Evolutionary conservation across 2,329 filamentous ascomycete species (phyloP).

Genomic region (Xylaria sp.): DNA sequence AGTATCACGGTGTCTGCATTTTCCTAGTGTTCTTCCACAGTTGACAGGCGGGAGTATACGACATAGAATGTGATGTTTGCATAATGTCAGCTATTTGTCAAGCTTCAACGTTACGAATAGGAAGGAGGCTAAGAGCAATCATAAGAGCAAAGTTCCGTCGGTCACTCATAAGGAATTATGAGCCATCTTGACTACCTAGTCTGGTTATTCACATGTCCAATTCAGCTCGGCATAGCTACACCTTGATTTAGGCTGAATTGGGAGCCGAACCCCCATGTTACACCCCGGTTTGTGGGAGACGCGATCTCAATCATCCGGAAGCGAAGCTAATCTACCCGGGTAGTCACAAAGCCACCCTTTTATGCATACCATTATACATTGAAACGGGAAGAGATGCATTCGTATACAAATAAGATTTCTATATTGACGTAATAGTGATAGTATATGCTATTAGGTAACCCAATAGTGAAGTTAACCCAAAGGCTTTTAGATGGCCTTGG

Average conservation of each 20-base stretch:
- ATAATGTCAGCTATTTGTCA: constrained; percentile 6
- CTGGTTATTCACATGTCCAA: background rate
- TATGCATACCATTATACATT: background rate
- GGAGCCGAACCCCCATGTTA: constrained; percentile 9
- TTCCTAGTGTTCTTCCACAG: background rate
- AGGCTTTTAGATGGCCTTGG: background rate
- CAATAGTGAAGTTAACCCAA: background rate
- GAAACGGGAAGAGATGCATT: background rate
- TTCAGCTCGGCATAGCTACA: constrained; percentile 9
- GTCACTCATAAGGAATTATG: constrained; percentile 1
- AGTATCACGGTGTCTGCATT: background rate
- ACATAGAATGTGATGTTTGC: background rate
- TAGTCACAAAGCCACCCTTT: background rate
- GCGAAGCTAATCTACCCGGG: background rate
- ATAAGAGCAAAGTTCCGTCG: background rate
- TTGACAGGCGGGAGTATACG: background rate
- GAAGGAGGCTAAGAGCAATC: background rate
- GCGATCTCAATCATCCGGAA: constrained; percentile 1
- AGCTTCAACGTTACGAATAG: background rate
- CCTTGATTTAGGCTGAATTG: constrained; percentile 26
- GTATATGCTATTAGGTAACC: background rate
- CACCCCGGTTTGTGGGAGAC: constrained; percentile 9
- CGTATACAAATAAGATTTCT: background rate
- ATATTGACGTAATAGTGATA: background rate
- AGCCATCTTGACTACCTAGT: background rate